Evolutionary conservation across 2,329 filamentous ascomycete species (phyloP), one percentile per base, ranked within the genome.

Genomic region (Ophiocordyceps camponoti-leonardi): DNA sequence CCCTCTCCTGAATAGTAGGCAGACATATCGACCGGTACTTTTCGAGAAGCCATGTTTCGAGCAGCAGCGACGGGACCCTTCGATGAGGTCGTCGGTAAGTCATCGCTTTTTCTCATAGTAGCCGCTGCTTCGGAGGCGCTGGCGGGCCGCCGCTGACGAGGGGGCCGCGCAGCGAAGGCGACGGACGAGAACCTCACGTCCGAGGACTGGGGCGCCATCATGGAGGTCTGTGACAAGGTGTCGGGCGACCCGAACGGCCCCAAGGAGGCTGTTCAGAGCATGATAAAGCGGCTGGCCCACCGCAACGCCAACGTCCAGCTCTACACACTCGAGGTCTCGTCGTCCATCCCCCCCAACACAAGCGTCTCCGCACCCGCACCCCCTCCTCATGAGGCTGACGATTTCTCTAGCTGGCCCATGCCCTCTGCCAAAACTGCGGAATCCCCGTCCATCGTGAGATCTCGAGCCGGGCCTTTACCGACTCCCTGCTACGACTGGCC

Each of bases 101-200:
- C 48, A 45, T 45, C n/a, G 14, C 19, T 18, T 10, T 22, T 23
- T 2, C 7, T 10, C n/a, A n/a, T 7, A 4, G 7, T 18, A 19
- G 37, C 37, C 11, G n/a, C 16, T 11, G 4, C 3, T 10, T 20
- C 19, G 8, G 16, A 18, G 16, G 3, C 14, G 18, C 4, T n/a
- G n/a, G n/a, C n/a, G n/a, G n/a, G n/a, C n/a, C n/a, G n/a, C n/a
- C n/a, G n/a, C n/a, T n/a, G n/a, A n/a, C 19, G 3, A 8, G n/a
- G 10, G 12, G 48, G 41, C 41, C 12, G 6, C 28, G 16, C 50
- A 79, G 75, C 68, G 64, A 78, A 77, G 68, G 88, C 92, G 59
- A 98, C 92, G 47, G 92, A 98, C 66, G 92, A 98, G 73, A 98
- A 95, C 65, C 76, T 96, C 56, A 96, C 88, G 20, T 83, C 81